Evolutionary conservation across 129 eudicot species (phyloP).

Genomic region (Artemisia annua): DNA sequence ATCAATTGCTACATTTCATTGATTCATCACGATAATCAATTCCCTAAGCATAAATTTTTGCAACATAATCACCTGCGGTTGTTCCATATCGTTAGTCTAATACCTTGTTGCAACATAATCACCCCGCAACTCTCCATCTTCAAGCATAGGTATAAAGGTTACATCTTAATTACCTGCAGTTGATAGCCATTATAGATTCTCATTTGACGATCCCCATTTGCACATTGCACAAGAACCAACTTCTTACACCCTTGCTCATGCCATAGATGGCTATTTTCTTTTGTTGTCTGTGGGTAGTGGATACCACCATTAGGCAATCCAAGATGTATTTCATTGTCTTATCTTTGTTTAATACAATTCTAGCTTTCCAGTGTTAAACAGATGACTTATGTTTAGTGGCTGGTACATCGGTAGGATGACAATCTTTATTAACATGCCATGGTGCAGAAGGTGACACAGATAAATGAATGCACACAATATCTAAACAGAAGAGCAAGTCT

Average conservation of each 20-base stretch:
- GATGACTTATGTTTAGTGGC: too few relatives aligned
- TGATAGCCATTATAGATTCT: neutral
- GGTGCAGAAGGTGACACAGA: slow-evolving; percentile 10
- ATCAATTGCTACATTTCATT: neutral
- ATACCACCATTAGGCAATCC: slow-evolving; percentile 1
- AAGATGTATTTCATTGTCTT: neutral
- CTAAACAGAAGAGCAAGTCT: neutral
- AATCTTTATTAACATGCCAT: neutral
- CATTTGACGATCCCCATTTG: neutral
- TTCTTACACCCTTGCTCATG: neutral
- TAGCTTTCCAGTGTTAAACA: neutral
- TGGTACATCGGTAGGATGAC: too few relatives aligned
- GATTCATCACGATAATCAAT: neutral
- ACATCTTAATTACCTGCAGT: slow-evolving; percentile 4
- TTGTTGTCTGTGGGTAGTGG: neutral
- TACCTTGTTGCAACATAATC: neutral
- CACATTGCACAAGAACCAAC: neutral
- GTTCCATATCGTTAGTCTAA: too few relatives aligned
- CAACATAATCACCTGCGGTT: neutral
- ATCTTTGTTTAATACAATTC: neutral
- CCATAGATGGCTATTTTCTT: neutral
- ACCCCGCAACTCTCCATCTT: neutral
- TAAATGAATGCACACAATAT: neutral
- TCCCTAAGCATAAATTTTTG: neutral
- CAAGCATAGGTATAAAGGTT: neutral